Evolutionary conservation across 495 filamentous ascomycete species (phyloP), one percentile per base, ranked within the genome.

Genomic region (Penicillium simplicissimum): DNA sequence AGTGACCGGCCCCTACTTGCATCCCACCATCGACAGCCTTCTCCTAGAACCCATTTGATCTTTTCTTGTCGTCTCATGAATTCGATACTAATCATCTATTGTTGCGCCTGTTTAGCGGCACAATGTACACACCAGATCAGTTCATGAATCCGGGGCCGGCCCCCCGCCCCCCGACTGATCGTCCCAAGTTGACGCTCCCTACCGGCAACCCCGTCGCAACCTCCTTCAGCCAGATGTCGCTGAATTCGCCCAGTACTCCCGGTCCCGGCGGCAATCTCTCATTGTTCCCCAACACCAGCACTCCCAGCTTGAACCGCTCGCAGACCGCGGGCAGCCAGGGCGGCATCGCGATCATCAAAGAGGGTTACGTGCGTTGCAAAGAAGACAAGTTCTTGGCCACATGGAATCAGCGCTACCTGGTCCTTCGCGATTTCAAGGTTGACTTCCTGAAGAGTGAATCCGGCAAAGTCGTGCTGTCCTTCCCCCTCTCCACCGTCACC

Each of bases 141-240:
- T 98, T 98, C 78, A 95, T 97, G 90, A 98, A 97, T 71, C 93
- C 95, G 58, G 92, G 95, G 52, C 94, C 95, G 49, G 94, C 95
- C 57, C 95, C 95, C 47, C 87, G 89, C 62, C 95, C 95, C 49
- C 95, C 95, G 14, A 88, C 86, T 40, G 90, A 94, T 67, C 88
- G 90, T 60, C 90, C 92, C 57, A 89, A 89, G 64, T 85, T 96
- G 61, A 87, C 87, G 58, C 79, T 93, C 28, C 70, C 74, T 8
- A 60, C 72, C 23, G 93, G 88, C 45, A 87, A 82, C 36, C 90
- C 85, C 66, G 82, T 91, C 40, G 88, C 91, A 38, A 89, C 89
- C 42, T 93, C 89, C 68, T 92, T 93, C 81, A 85, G 86, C 37
- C 88, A 88, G 67, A 81, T 93, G 77, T 87, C 76, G 61, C 68